Base-by-base conservation (phyloP, 768 basidiomycete genomes). In the Lactarius akahatsu region DNA sequence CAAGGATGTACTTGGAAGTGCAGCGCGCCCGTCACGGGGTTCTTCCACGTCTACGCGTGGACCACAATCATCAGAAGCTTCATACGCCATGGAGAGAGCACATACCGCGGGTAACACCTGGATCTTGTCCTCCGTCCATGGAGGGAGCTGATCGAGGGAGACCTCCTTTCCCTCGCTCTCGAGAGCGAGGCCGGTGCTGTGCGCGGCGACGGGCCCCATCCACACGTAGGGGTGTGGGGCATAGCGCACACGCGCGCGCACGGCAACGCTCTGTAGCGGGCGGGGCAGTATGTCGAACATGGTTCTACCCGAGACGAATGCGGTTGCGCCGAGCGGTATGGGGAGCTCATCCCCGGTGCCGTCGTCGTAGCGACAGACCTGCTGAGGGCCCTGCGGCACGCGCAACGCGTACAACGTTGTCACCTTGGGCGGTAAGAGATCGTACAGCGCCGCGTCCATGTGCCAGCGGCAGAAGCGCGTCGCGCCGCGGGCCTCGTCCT, bases 1-100 rank as follows among this genome's bases (percentile, higher is more conserved):
- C 89, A 91, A 4, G 91, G 94, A 74, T 96, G 95, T 4, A 96
- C 94, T 74, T 98, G 86, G 78, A 96, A 88, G 74, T 96, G 92
- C 26, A 98, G 82, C 2, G 80, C 79, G 30, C 88, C 87, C 13
- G 94, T 96, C 9, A 86, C 84, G 1, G 94, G 92, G 76, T 96
- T 96, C 81, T 96, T 96, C 95, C 95, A 96, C 11, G 89, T 75
- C 89, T 94, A 11, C 3, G 69, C 56, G 52, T 18, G 58, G 9
- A 1, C 26, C 38, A 23, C 28, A 57, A 16, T 50, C 30, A 58
- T 52, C 32, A 47, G 13, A 13, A 60, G 20, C 4, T 7, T 13
- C 62, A 26, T 57, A 38, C 71, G 30, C 16, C 61, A 36, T 20
- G 18, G 23, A 64, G 34, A 36, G 58, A 6, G 47, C 32, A 71